Conservation (phyloP, 805 yeast genomes). For the Scheffersomyces ergatensis region DNA sequence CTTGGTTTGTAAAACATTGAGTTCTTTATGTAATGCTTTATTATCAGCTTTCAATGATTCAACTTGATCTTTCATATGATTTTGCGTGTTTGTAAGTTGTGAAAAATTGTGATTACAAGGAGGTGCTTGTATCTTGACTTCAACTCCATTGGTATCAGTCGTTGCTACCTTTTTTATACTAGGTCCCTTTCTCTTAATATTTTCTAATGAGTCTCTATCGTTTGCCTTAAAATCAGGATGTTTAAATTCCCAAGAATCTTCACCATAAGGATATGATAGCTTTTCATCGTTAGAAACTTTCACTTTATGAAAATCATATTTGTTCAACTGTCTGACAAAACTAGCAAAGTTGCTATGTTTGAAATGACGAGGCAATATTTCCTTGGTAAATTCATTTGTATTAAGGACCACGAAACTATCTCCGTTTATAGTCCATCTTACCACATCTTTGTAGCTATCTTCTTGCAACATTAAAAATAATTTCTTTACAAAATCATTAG, state of each 20-base stretch:
- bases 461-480: slow-evolving; percentile 82
- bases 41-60: slow-evolving; percentile 31
- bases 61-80: slow-evolving; percentile 26
- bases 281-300: slow-evolving; percentile 67
- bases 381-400: slow-evolving; percentile 86
- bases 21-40: slow-evolving; percentile 29
- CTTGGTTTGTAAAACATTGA: slow-evolving; percentile 47
- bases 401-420: slow-evolving; percentile 86
- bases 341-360: slow-evolving; percentile 95
- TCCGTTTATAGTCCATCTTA: slow-evolving; percentile 84
- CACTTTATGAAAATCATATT: slow-evolving; percentile 96
- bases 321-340: slow-evolving; percentile 93
- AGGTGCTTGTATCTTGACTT: slow-evolving; percentile 1
- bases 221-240: slow-evolving; percentile 84
- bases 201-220: slow-evolving; percentile 76
- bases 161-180: slow-evolving; percentile 40
- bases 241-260: slow-evolving; percentile 89
- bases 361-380: slow-evolving; percentile 87
- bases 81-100: slow-evolving; percentile 10
- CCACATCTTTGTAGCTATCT: slow-evolving; percentile 69
- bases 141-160: neutral
- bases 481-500: slow-evolving; percentile 79
- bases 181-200: slow-evolving; percentile 82
- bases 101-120: slow-evolving; percentile 5
- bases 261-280: slow-evolving; percentile 55